A percentile compares a stretch with the other conserved stretches of the same genome.
phyloP scores from a whole-genome alignment of 2,329 filamentous ascomycete genomes.

The Polytolypa hystricis region DNA sequence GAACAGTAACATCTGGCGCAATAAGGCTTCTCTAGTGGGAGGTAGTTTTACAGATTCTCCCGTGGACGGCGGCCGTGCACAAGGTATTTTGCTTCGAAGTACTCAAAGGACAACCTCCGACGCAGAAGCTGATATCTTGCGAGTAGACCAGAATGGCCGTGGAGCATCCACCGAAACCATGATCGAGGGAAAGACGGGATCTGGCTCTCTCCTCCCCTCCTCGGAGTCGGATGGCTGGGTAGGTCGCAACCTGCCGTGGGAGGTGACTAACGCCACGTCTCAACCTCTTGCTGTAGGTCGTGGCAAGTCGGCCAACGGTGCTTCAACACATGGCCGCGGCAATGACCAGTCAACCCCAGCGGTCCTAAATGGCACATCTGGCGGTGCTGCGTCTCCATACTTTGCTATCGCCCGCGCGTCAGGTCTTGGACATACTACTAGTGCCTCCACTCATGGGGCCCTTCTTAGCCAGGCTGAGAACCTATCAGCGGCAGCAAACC shows the following conservation, averaged over 20 bases:
- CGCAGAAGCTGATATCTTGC: neutral
- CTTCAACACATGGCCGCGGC: constrained; percentile 47
- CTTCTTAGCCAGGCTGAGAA: constrained; percentile 19
- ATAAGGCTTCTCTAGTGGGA: constrained; percentile 19
- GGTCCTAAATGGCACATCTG: constrained; percentile 24
- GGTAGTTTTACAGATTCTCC: constrained; percentile 37
- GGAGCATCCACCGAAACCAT: constrained; percentile 19
- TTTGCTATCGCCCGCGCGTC: constrained; percentile 36
- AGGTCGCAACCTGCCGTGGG: constrained; percentile 46
- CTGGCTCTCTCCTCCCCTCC: constrained; percentile 55
- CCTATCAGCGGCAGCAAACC: constrained; percentile 2
- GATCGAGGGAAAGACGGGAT: constrained; percentile 52
- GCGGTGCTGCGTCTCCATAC: constrained; percentile 34
- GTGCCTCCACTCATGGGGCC: constrained; percentile 20
- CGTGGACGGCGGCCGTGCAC: constrained; percentile 35
- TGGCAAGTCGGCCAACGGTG: constrained; percentile 40
- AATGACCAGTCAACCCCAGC: constrained; percentile 30
- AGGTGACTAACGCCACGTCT: constrained; percentile 37
- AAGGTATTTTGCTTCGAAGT: constrained; percentile 35
- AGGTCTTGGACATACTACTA: constrained; percentile 33
- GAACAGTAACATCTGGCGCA: constrained; percentile 45
- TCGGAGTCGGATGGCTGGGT: constrained; percentile 58
- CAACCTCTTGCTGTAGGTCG: constrained; percentile 35
- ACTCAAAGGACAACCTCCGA: neutral
- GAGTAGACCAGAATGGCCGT: constrained; percentile 9